Evolutionary conservation across 2,329 filamentous ascomycete species (phyloP).

Genomic region (Colletotrichum agaves): DNA sequence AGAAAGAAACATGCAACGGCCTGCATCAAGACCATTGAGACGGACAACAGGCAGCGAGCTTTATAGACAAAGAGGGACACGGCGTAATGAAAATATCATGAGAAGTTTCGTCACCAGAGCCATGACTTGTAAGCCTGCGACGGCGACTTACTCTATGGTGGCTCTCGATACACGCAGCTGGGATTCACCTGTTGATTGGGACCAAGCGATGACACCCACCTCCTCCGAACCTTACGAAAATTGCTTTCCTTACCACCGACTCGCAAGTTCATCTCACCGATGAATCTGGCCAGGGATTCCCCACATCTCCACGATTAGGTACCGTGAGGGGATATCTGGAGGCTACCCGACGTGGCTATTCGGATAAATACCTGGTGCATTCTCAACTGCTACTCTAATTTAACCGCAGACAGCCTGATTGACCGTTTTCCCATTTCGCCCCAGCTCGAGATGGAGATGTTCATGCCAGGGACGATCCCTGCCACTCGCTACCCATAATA

Average conservation of each 20-base stretch:
- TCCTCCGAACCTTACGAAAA: background rate
- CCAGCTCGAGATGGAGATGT: constrained; percentile 23
- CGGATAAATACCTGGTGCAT: constrained; percentile 31
- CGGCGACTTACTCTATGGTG: no score
- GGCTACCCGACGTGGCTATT: constrained; percentile 35
- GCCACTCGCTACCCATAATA: constrained; percentile 20
- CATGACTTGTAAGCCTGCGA: no score
- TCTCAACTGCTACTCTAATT: constrained; percentile 25
- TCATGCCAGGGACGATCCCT: constrained; percentile 19
- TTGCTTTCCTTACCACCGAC: background rate
- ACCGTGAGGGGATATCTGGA: constrained; percentile 21
- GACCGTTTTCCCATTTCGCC: constrained; percentile 16
- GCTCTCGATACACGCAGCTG: no score
- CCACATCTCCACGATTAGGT: constrained; percentile 28
- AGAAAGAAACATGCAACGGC: no score
- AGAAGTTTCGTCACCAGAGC: no score
- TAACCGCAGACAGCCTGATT: constrained; percentile 38
- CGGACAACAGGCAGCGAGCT: no score
- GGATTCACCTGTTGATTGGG: no score
- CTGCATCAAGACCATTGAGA: no score
- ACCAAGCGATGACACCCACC: background rate
- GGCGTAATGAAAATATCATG: no score
- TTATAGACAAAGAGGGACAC: no score
- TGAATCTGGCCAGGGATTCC: constrained; percentile 19
- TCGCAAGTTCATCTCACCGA: background rate